Evolutionary conservation across 208 protist genomes (phyloP).

Genomic region (Vickermania spadyakhi): DNA sequence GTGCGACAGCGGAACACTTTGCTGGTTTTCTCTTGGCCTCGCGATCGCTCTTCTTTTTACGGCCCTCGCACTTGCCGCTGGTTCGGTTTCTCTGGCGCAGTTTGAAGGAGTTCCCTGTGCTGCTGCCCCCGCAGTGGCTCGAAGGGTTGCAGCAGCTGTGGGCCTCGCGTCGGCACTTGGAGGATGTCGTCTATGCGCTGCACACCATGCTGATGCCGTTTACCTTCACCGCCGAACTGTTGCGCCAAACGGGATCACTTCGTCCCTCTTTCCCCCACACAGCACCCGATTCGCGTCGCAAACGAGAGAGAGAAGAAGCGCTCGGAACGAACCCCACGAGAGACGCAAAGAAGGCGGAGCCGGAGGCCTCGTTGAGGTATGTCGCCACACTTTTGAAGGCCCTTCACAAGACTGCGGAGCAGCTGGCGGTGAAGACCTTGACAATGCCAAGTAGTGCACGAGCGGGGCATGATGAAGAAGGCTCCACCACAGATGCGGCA

Average conservation of each 20-base stretch:
- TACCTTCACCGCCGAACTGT: conserved; percentile 6
- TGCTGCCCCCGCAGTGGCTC: conserved; percentile 27
- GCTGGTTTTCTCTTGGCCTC: background rate
- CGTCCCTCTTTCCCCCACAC: too few species aligned
- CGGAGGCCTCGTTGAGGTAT: background rate
- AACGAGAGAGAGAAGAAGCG: too few species aligned
- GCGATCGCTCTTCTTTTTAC: conserved; percentile 34
- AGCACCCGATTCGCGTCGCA: too few species aligned
- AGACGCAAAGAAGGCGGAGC: background rate
- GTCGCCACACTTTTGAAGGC: conserved; percentile 1
- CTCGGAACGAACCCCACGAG: background rate
- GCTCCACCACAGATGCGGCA: too few species aligned
- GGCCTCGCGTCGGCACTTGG: conserved; percentile 40
- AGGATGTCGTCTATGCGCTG: conserved; percentile 35
- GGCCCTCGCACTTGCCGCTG: conserved; percentile 44
- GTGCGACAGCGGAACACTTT: background rate
- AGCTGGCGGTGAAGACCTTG: conserved; percentile 12
- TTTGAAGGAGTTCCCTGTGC: conserved; percentile 46
- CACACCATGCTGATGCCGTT: conserved; percentile 51
- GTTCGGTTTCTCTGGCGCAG: conserved; percentile 54
- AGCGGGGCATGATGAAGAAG: too few species aligned
- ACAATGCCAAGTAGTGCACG: too few species aligned
- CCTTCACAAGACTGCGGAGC: conserved; percentile 11
- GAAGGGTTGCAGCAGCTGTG: conserved; percentile 41
- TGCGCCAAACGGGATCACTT: too few species aligned